Base-by-base conservation (phyloP, 768 basidiomycete species). In the Lactarius vividus region DNA sequence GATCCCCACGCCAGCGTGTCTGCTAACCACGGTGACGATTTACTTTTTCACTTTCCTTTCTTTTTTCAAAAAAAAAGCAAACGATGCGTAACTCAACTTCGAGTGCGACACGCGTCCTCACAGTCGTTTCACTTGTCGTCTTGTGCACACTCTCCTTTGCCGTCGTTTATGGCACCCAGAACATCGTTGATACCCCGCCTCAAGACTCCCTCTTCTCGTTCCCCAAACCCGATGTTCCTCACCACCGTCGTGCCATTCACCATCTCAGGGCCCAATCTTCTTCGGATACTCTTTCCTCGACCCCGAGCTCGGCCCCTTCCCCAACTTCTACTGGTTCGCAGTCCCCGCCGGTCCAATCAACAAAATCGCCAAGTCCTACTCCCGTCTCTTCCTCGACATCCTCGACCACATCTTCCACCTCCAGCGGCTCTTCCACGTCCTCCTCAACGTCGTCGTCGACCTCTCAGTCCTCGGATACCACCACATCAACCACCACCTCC, bases 111-210 rank as follows among this genome's bases (percentile, higher is more conserved):
- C 65, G 68, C 66, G 23, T 63, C 68, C 26, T 67, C 61, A 69
- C 68, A 57, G 7, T 69, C 66, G 0, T 67, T 69, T 67, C 68
- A 46, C 65, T 69, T 4, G 11, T 44, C 66, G 29, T 46, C 46
- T 44, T 67, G 16, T 62, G 10, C 44, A 9, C 52, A 23, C 57
- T 69, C 5, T 67, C 68, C 33, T 60, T 69, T 42, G 8, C 31
- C 15, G 35, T 49, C 54, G 9, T 63, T 3, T 28, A 57, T 57
- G 54, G 61, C 40, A 37, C 68, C 15, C 6, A 9, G 44, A 63
- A 58, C 46, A 23, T 49, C 57, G 28, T 46, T 1, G 57, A 66
- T 58, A 63, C 57, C 66, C 33, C 37, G 39, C 39, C 53, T 55
- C 54, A 31, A 26, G 57, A 61, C 13, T 11, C 58, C 33, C 31